These are phyloP conservation scores for Solanum pinnatisectum DNA, from an alignment of 257 asterid species.

Conservation along the genomic window DNA sequence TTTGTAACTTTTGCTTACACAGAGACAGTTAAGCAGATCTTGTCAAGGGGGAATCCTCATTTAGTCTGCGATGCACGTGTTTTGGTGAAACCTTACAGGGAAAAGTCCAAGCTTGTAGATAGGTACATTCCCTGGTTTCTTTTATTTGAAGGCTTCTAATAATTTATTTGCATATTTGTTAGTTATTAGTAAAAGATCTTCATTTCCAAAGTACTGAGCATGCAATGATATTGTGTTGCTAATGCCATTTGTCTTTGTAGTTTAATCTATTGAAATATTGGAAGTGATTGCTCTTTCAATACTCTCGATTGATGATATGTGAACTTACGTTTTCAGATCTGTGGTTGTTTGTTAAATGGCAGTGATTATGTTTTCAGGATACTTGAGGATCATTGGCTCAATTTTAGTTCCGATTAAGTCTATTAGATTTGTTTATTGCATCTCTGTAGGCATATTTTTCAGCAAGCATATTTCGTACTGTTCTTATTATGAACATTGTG, in stretches of 20 bases:
- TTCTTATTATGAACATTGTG: background rate
- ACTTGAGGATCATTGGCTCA: constrained; percentile 25
- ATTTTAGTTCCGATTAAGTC: background rate
- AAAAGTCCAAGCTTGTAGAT: constrained; percentile 55
- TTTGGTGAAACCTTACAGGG: constrained; percentile 86
- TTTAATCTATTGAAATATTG: constrained; percentile 29
- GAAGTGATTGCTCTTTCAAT: constrained; percentile 26
- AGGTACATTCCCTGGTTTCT: constrained; percentile 23
- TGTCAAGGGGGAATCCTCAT: constrained; percentile 83
- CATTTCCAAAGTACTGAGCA: background rate
- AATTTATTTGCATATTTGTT: background rate
- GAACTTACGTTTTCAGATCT: constrained; percentile 35
- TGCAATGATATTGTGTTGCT: background rate
- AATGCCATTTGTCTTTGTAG: constrained; percentile 19
- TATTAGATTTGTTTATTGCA: background rate
- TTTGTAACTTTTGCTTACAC: constrained; percentile 64
- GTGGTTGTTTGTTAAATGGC: background rate
- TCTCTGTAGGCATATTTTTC: background rate
- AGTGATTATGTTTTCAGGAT: constrained; percentile 25
- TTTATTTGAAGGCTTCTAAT: background rate
- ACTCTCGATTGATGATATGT: constrained; percentile 26
- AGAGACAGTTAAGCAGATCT: constrained; percentile 56
- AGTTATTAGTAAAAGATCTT: background rate
- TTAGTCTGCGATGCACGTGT: constrained; percentile 83
- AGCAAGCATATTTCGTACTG: background rate